These are phyloP conservation scores for Pseudocercospora musae DNA, from an alignment of 2,329 filamentous ascomycete species.

Conservation along the genomic window DNA sequence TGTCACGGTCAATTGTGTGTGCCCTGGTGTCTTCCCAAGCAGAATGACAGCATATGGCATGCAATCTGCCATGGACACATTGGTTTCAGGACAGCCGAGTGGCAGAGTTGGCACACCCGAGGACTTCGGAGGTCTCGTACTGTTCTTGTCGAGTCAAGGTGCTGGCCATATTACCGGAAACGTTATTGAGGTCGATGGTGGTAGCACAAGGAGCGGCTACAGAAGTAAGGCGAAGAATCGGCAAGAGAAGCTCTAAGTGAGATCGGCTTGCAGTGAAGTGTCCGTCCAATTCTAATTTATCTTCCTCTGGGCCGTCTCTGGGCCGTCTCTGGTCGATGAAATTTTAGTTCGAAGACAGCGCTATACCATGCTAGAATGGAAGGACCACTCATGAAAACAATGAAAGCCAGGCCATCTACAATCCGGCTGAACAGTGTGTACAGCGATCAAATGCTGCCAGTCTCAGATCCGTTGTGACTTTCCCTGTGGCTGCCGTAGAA, in stretches of 20 bases:
- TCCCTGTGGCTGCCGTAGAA: neutral
- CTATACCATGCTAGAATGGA: no score
- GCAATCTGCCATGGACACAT: slow-evolving; percentile 47
- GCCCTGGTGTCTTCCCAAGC: slow-evolving; percentile 53
- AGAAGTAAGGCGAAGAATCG: slow-evolving; percentile 34
- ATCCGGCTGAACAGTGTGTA: neutral
- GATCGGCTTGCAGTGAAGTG: neutral
- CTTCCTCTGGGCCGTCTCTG: neutral
- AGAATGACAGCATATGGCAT: slow-evolving; percentile 54
- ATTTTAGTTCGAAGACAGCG: no score
- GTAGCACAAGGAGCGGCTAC: slow-evolving; percentile 44
- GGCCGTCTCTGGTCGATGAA: neutral
- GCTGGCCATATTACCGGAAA: slow-evolving; percentile 49
- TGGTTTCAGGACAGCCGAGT: slow-evolving; percentile 47
- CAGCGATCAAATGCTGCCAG: no score
- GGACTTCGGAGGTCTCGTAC: slow-evolving; percentile 47
- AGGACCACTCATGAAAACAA: neutral
- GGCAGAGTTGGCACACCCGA: slow-evolving; percentile 48
- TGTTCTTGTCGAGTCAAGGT: slow-evolving; percentile 43
- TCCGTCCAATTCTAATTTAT: neutral
- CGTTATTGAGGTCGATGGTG: slow-evolving; percentile 49
- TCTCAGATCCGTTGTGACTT: no score
- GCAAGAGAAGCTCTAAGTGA: slow-evolving; percentile 18
- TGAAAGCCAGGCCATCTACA: neutral
- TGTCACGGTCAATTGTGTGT: slow-evolving; percentile 56